These are phyloP conservation scores for Geotrichum cucujoidarum DNA, from an alignment of 1,139 yeast genomes.

Conservation along the genomic window DNA sequence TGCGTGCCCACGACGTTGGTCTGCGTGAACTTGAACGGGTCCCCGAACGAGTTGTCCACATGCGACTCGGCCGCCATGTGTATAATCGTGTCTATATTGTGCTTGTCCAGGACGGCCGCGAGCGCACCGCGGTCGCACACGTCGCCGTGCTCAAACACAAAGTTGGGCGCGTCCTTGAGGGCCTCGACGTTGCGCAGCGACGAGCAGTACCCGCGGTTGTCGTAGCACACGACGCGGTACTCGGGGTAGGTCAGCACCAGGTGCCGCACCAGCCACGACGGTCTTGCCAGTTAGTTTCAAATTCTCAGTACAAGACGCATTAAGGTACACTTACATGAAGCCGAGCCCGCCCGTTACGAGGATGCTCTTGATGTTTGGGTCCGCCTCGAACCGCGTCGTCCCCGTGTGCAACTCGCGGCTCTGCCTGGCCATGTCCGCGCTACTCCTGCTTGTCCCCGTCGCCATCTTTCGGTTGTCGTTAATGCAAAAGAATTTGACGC, in stretches of 20 bases:
- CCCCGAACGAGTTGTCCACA: constrained; percentile 50
- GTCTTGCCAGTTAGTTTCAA: constrained; percentile 33
- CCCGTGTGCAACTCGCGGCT: constrained; percentile 14
- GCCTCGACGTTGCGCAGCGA: constrained; percentile 28
- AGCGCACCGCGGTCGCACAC: constrained; percentile 35
- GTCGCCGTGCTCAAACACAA: constrained; percentile 39
- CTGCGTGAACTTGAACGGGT: constrained; percentile 45
- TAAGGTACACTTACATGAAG: constrained; percentile 40
- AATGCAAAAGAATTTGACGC: too few species aligned
- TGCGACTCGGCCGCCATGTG: constrained; percentile 58
- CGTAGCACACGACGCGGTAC: constrained; percentile 45
- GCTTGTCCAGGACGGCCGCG: constrained; percentile 25
- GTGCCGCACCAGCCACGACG: constrained; percentile 47
- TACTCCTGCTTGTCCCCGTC: constrained; percentile 1
- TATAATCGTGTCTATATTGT: constrained; percentile 40
- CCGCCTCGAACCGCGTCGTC: constrained; percentile 23
- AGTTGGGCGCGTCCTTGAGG: constrained; percentile 32
- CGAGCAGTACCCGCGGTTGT: constrained; percentile 42
- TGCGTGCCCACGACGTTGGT: constrained; percentile 52
- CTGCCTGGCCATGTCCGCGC: background rate
- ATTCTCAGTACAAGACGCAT: background rate
- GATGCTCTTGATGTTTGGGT: constrained; percentile 30
- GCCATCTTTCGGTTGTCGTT: too few species aligned
- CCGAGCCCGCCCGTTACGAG: constrained; percentile 60
- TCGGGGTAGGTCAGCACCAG: constrained; percentile 41